phyloP scores from a whole-genome alignment of 2,329 filamentous ascomycete species.

The Alternaria rosae region DNA sequence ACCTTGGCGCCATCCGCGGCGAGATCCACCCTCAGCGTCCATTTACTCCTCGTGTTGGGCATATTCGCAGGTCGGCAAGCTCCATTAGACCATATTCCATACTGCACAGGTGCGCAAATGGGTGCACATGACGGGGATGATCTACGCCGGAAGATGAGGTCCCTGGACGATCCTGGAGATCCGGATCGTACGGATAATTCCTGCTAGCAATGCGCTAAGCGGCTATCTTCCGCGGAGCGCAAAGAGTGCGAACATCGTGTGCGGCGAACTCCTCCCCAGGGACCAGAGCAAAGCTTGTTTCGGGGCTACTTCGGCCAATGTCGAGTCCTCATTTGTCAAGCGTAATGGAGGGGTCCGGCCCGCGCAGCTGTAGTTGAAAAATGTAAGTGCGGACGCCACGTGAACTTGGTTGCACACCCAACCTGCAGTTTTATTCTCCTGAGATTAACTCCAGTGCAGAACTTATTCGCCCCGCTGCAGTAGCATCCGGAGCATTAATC shows the following conservation, averaged over 20 bases:
- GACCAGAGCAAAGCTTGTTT: constrained; percentile 3
- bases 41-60: neutral
- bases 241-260: constrained; percentile 3
- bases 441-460: neutral
- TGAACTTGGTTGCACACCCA: neutral
- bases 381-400: constrained; percentile 15
- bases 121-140: constrained; percentile 12
- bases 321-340: constrained; percentile 12
- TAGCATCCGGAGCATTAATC: constrained; percentile 1
- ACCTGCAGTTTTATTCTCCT: constrained; percentile 13
- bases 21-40: constrained; percentile 7
- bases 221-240: constrained; percentile 9
- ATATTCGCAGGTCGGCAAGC: constrained; percentile 4
- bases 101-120: neutral
- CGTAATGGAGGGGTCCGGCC: constrained; percentile 21
- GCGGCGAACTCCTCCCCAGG: constrained; percentile 9
- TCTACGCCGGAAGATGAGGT: constrained; percentile 9
- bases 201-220: constrained; percentile 10
- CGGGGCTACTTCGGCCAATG: constrained; percentile 11
- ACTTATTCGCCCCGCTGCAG: neutral
- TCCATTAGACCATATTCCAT: constrained; percentile 1
- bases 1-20: constrained; percentile 5
- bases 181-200: constrained; percentile 12
- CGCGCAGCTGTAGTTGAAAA: constrained; percentile 27
- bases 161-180: constrained; percentile 18